Base-by-base conservation (phyloP, 352 stramenopile species). In the Globisporangium ultimum region DNA sequence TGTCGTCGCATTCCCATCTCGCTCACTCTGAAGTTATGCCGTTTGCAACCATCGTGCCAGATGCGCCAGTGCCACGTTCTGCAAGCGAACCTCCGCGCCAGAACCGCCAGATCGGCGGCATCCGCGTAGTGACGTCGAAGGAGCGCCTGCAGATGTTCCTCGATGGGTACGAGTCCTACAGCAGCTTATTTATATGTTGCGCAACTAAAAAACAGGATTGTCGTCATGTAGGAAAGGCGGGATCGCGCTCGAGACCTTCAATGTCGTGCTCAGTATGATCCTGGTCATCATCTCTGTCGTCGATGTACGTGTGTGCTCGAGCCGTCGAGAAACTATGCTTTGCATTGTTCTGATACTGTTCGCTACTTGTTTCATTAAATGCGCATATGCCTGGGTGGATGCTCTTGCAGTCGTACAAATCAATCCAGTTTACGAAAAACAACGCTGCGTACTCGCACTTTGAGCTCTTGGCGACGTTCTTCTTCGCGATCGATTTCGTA, bases 401-500 rank as follows among this genome's bases (percentile, higher is more conserved):
- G 28, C 28, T 36, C 28, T 5, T 22, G 50, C 45, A 80, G 74
- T 77, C 70, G 20, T 85, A 82, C 53, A 40, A 74, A 20, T 38
- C 60, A 9, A 48, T 15, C 8, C 18, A n/a, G 28, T 63, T 63
- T 32, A 63, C 21, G 2, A 38, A 62, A 0, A 38, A 41, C n/a
- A 53, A 22, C n/a, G 28, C 57, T 10, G 18, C 60, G 20, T 60
- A 55, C 20, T 32, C 50, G 1, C 28, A 53, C 10, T 81, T 80
- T 56, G 55, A 68, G 36, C 28, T 57, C 38, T 72, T 84, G 24
- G 76, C 77, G 51, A 86, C 70, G 15, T 32, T 68, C 22, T 64
- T 84, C 48, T 88, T 88, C 24, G 61, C 70, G 3, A 13, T 72
- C 20, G 73, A 88, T 57, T 88, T 81, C 53, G 66, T 88, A 55